phyloP scores from a whole-genome alignment of 805 yeast species.

The Hanseniaspora valbyensis region DNA sequence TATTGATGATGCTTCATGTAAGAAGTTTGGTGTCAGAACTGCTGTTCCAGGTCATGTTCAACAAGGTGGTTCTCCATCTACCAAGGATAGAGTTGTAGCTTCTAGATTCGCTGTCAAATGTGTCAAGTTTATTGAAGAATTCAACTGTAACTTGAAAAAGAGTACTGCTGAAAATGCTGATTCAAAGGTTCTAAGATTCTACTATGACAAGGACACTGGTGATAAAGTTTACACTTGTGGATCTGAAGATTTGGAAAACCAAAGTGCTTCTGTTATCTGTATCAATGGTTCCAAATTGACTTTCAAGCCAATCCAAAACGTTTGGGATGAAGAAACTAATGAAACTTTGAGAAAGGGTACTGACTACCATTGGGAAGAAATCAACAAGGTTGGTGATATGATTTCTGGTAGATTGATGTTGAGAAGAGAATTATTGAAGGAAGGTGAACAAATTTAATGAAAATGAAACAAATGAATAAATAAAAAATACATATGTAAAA shows the following conservation, averaged over 20 bases:
- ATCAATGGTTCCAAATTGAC: slow-evolving; percentile 54
- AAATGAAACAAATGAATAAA: too few relatives aligned
- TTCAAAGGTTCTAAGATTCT: slow-evolving; percentile 40
- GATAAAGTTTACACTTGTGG: slow-evolving; percentile 35
- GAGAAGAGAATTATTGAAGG: slow-evolving; percentile 32
- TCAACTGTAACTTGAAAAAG: slow-evolving; percentile 32
- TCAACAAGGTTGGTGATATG: slow-evolving; percentile 51
- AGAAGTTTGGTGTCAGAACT: slow-evolving; percentile 63
- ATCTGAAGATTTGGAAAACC: slow-evolving; percentile 29
- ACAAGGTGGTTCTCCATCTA: slow-evolving; percentile 69
- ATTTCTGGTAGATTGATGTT: slow-evolving; percentile 58
- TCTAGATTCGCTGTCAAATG: slow-evolving; percentile 76
- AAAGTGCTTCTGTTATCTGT: slow-evolving; percentile 53
- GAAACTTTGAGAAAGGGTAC: slow-evolving; percentile 53
- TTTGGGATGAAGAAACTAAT: slow-evolving; percentile 55
- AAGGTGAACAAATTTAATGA: neutral
- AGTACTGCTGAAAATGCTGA: slow-evolving; percentile 26
- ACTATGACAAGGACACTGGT: slow-evolving; percentile 36
- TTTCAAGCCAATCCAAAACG: slow-evolving; percentile 44
- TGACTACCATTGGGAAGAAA: slow-evolving; percentile 56
- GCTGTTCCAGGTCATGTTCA: slow-evolving; percentile 83
- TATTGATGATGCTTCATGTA: slow-evolving; percentile 49
- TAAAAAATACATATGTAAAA: neutral
- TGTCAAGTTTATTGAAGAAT: slow-evolving; percentile 72
- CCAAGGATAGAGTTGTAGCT: slow-evolving; percentile 68